Base-by-base conservation (phyloP, 306 rosid species). In the Cercis canadensis region DNA sequence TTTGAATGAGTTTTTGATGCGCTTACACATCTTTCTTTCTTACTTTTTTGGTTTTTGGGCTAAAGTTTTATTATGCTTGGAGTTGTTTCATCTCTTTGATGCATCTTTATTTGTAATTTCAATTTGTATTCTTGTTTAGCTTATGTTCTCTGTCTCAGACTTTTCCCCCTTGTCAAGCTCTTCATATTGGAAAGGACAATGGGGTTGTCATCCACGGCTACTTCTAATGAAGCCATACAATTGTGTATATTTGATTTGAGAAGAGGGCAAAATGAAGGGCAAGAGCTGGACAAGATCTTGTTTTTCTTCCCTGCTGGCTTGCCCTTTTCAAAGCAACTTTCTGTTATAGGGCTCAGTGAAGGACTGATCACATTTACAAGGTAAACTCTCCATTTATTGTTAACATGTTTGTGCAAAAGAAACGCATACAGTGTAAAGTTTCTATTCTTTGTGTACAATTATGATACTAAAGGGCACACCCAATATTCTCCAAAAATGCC, bases 361-460 rank as follows among this genome's bases (percentile, higher is more conserved):
- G 99, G 96, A 15, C 96, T 95, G 68, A 86, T 95, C 81, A 95
- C 97, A 24, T 95, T 95, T 74, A 89, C 99, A 6, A 90, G 98
- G 98, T 88, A 67, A 13, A 56, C 72, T 16, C n/a, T 17, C 16
- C 36, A 15, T 63, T 54, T 11, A 4, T 5, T 19, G 51, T 9
- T 37, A 4, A 57, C 49, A 31, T 34, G 41, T 10, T 41, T 9
- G 31, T 65, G 57, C 2, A 45, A 16, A 3, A 24, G 68, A 43
- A 62, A 62, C 7, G 6, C 21, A 43, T 43, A 37, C 2, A 10
- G 9, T 62, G 7, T 43, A 7, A 6, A 21, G 17, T 29, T 7
- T 29, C 55, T 68, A 3, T 14, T 53, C 15, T 18, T 10, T 37
- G 24, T 16, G 8, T 16, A 18, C 12, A 36, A 32, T 51, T 7